Conservation (phyloP, 2,329 filamentous ascomycete genomes). For the Alternaria incomplexa region DNA sequence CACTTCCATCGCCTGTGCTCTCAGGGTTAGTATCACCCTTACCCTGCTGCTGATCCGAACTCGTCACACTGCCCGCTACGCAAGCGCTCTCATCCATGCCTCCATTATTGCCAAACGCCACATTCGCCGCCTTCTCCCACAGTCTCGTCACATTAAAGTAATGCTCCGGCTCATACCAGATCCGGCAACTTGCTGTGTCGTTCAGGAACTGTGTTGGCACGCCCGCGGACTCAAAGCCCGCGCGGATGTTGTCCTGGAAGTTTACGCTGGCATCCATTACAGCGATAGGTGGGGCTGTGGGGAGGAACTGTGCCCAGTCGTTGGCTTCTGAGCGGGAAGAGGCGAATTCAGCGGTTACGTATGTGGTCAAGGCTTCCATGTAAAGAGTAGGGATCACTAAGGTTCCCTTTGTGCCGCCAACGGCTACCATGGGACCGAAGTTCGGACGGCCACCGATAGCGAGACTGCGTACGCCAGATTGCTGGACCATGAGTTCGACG, state of each 20-base stretch:
- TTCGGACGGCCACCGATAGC: slow-evolving; percentile 52
- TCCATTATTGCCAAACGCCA: slow-evolving; percentile 37
- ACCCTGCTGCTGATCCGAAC: slow-evolving; percentile 33
- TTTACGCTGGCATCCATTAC: slow-evolving; percentile 41
- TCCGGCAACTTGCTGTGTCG: slow-evolving; percentile 65
- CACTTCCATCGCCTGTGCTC: slow-evolving; percentile 3
- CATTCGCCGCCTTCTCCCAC: slow-evolving; percentile 54
- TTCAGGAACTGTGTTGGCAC: slow-evolving; percentile 66
- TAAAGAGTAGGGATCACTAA: slow-evolving; percentile 38
- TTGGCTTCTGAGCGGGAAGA: slow-evolving; percentile 7
- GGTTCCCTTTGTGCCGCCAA: slow-evolving; percentile 55
- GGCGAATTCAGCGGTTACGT: slow-evolving; percentile 29
- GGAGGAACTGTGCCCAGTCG: slow-evolving; percentile 33
- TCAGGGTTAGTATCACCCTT: slow-evolving; percentile 31
- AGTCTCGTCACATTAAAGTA: slow-evolving; percentile 58
- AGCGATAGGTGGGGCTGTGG: slow-evolving; percentile 30
- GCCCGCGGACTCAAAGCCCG: slow-evolving; percentile 37
- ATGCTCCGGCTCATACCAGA: slow-evolving; percentile 65
- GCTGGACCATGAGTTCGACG: slow-evolving; percentile 54
- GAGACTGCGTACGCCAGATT: slow-evolving; percentile 51
- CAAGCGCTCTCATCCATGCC: slow-evolving; percentile 35
- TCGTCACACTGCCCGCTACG: slow-evolving; percentile 38
- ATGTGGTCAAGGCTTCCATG: slow-evolving; percentile 26
- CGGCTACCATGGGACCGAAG: slow-evolving; percentile 50
- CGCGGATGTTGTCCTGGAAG: slow-evolving; percentile 49